Percentiles rank a stretch among this genome's conserved stretches.
These are phyloP conservation scores for Zancudomyces culisetae DNA, from an alignment of 371 early-diverging fungal genomes.

Conservation along the genomic window DNA sequence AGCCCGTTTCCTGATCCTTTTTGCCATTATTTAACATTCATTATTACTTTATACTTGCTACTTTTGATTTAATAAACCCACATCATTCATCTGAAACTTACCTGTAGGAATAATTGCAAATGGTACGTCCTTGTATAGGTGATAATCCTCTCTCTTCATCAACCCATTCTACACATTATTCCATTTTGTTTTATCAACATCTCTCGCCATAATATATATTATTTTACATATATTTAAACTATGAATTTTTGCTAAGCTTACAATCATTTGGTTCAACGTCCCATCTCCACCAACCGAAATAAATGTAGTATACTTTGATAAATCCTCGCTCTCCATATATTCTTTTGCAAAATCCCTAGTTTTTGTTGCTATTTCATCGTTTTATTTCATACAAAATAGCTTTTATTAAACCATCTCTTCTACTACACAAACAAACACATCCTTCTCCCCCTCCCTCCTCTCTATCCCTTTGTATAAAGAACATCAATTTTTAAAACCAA, in stretches of 20 bases:
- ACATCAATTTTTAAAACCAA: neutral
- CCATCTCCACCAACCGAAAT: constrained; percentile 41
- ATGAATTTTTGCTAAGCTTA: no score
- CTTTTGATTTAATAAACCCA: neutral
- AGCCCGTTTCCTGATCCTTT: constrained; percentile 21
- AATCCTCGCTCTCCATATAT: constrained; percentile 21
- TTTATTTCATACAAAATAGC: neutral
- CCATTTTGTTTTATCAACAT: neutral
- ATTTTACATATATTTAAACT: neutral
- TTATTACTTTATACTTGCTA: neutral
- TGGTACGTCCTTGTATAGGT: constrained; percentile 19
- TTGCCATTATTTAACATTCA: neutral
- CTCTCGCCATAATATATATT: neutral
- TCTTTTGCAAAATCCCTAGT: constrained; percentile 26
- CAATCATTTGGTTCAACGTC: constrained; percentile 32
- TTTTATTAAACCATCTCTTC: neutral
- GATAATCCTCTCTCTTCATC: constrained; percentile 30
- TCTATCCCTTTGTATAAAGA: no score
- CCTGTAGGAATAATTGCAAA: constrained; percentile 28
- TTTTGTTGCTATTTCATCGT: constrained; percentile 3
- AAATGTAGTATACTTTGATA: constrained; percentile 22
- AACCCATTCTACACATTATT: constrained; percentile 25
- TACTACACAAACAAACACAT: neutral
- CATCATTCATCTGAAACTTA: neutral
- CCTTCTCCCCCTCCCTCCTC: no score